Evolutionary conservation across 1,284 basidiomycete species (phyloP), one percentile per base, ranked within the genome.

Genomic region (Gomphus sp.): DNA sequence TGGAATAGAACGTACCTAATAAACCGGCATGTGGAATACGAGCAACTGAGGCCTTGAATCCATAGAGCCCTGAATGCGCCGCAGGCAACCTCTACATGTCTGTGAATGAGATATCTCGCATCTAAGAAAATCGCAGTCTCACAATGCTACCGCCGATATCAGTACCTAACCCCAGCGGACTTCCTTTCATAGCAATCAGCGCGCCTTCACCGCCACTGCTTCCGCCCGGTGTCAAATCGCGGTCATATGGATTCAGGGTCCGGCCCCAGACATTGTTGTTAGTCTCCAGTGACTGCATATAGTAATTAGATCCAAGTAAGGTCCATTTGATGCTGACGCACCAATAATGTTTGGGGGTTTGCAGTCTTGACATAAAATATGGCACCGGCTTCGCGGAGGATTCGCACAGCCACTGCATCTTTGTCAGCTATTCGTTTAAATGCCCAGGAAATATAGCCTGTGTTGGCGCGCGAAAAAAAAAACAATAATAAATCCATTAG

Each of bases 141-240:
- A 74, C 72, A 60, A 79, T 69, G 52, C 76, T 78, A 60, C 77
- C 77, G 58, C 77, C 77, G 25, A 84, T 80, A 65, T 85, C 82
- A 6, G 80, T 81, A 25, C 83, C 83, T 39, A 85, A 71, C 1
- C 84, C 84, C 44, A 86, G 62, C 28, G 75, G 73, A 57, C 76
- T 77, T n/a, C 82, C 84, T 33, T 74, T 74, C 57, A 80, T 69
- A n/a, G 79, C 77, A 41, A 87, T 70, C 54, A 88, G 69, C 4
- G 84, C 83, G 47, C 82, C 80, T 69, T 89, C 86, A 39, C 83
- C 83, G 51, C 83, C 83, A 52, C 76, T 80, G 60, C 78, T 80
- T 16, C 83, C 83, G n/a, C 84, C 83, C 2, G 76, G 67, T n/a
- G 78, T 76, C 28, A 81, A 70, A 60, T 70, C 69, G 50, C 74